Conservation (phyloP, 2,329 filamentous ascomycete genomes). For the Juglanconis juglandina region DNA sequence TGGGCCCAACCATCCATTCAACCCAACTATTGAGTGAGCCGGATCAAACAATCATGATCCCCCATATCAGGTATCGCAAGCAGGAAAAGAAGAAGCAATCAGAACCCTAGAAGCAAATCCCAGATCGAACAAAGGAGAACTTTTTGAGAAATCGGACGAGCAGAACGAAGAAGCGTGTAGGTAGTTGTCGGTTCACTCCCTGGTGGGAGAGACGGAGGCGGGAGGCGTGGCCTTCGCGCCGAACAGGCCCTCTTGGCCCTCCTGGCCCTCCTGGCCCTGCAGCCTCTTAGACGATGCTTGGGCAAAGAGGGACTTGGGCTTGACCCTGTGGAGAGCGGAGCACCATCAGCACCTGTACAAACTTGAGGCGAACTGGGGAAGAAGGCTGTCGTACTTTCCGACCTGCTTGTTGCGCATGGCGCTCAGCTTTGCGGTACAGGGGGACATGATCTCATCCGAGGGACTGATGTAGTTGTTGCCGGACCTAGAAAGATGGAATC, state of each 20-base stretch:
- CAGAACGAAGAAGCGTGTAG: background rate
- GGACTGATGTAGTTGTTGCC: constrained; percentile 64
- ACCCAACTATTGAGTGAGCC: constrained; percentile 2
- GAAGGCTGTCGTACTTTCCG: constrained; percentile 60
- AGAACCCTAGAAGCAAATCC: background rate
- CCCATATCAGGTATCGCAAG: background rate
- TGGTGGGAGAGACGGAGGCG: constrained; percentile 4
- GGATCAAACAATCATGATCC: background rate
- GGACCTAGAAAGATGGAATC: constrained; percentile 3
- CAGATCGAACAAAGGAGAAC: constrained; percentile 14
- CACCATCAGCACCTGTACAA: background rate
- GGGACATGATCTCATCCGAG: constrained; percentile 86
- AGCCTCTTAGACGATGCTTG: constrained; percentile 63
- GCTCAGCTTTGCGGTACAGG: constrained; percentile 77
- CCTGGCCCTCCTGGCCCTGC: constrained; percentile 37
- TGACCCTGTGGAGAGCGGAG: constrained; percentile 43
- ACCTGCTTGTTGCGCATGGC: constrained; percentile 78
- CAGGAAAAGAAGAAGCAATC: background rate
- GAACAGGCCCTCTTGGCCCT: constrained; percentile 40
- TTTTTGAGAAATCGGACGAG: background rate
- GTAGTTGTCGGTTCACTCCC: background rate
- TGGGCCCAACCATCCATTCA: constrained; percentile 2
- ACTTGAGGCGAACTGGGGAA: background rate
- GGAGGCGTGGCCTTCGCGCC: constrained; percentile 22
- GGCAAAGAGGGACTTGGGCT: constrained; percentile 66